phyloP scores from a whole-genome alignment of 164 flowering plant species.

The Umbellularia californica region DNA sequence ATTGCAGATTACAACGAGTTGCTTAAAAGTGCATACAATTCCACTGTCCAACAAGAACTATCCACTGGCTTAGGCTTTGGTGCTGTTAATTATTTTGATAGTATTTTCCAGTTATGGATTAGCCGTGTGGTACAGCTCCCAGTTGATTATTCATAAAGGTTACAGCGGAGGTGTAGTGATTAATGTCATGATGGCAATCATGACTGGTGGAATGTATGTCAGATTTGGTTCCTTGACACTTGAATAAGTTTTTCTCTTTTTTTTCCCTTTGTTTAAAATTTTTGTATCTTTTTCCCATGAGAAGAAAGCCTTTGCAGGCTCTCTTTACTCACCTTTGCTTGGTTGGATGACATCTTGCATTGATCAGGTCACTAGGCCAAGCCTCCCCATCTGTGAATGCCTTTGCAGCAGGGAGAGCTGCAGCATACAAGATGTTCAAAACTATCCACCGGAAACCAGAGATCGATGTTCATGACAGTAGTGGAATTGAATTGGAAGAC shows the following conservation, averaged over 20 bases:
- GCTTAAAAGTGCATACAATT: constrained; percentile 48
- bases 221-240: constrained; percentile 10
- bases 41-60: constrained; percentile 55
- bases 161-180: constrained; percentile 67
- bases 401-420: constrained; percentile 30
- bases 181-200: constrained; percentile 56
- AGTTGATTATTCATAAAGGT: constrained; percentile 52
- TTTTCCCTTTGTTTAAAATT: too few relatives aligned
- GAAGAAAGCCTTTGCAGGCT: too few relatives aligned
- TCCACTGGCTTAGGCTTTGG: constrained; percentile 76
- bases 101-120: constrained; percentile 51
- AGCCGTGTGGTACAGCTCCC: constrained; percentile 73
- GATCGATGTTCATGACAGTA: constrained; percentile 47
- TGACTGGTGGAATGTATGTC: constrained; percentile 20
- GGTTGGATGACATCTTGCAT: background rate
- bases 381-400: too few relatives aligned
- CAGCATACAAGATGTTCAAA: constrained; percentile 75
- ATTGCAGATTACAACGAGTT: constrained; percentile 44
- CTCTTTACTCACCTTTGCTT: background rate
- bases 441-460: constrained; percentile 51
- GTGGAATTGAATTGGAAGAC: constrained; percentile 47
- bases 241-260: too few relatives aligned
- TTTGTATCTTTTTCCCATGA: too few relatives aligned
- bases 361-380: too few relatives aligned
- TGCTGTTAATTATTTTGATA: constrained; percentile 28